Percentiles rank a stretch among this genome's conserved stretches.
Evolutionary conservation across 192 early-diverging fungal species (phyloP).

Genomic region (Powellomyces hirtus): DNA sequence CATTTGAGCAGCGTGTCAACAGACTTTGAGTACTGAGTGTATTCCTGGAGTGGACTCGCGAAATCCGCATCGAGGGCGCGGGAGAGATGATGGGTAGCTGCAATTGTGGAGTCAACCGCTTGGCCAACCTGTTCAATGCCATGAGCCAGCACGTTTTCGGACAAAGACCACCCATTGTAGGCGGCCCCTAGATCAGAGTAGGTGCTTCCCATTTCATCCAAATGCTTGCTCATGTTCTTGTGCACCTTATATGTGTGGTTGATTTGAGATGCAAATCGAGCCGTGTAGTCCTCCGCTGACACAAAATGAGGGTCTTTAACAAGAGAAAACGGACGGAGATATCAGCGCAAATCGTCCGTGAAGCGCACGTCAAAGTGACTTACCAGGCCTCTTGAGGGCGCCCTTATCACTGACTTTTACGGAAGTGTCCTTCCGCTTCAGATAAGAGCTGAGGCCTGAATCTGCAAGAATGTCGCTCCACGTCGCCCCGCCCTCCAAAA

Average conservation of each 20-base stretch:
- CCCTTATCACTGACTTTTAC: conserved; percentile 30
- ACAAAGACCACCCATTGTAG: conserved; percentile 94
- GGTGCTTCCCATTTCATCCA: conserved; percentile 66
- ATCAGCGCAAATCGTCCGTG: background rate
- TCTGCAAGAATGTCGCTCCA: conserved; percentile 39
- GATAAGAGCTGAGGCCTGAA: conserved; percentile 34
- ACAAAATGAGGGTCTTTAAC: conserved; percentile 76
- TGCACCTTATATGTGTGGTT: conserved; percentile 72
- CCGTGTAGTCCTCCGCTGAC: conserved; percentile 89
- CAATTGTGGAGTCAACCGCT: conserved; percentile 82
- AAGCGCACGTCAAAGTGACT: too few relatives aligned
- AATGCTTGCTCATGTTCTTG: conserved; percentile 63
- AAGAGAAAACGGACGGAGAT: background rate
- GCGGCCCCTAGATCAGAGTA: conserved; percentile 87
- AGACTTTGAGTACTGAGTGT: conserved; percentile 81
- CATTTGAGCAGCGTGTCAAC: conserved; percentile 85
- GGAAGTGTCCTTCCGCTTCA: conserved; percentile 34
- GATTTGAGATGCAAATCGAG: conserved; percentile 81
- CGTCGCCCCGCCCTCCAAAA: conserved; percentile 66
- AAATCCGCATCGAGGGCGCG: conserved; percentile 73
- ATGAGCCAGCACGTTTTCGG: conserved; percentile 71
- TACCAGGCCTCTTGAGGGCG: conserved; percentile 42
- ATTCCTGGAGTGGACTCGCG: conserved; percentile 81
- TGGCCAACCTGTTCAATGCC: conserved; percentile 92
- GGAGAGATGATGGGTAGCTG: conserved; percentile 68